Evolutionary conservation across 2,329 filamentous ascomycete species (phyloP).

Genomic region (Xylariaceae sp.): DNA sequence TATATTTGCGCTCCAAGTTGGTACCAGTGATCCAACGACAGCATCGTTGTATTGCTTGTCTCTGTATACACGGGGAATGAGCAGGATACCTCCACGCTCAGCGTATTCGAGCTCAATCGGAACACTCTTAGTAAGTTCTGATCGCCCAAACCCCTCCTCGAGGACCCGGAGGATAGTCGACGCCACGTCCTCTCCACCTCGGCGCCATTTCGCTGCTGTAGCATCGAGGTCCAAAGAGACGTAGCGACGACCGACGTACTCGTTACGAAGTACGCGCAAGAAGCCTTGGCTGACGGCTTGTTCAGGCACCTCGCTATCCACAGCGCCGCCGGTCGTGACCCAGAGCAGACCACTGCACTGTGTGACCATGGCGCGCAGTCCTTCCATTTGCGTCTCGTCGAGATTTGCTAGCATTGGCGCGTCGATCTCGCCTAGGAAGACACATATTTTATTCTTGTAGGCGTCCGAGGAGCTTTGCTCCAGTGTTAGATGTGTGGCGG

Average conservation of each 20-base stretch:
- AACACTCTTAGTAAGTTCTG: neutral
- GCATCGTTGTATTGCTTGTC: constrained; percentile 3
- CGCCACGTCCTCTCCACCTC: neutral
- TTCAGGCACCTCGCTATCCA: constrained; percentile 16
- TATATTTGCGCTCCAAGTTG: constrained; percentile 5
- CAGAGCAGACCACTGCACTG: constrained; percentile 11
- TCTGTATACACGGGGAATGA: constrained; percentile 6
- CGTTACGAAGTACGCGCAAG: constrained; percentile 22
- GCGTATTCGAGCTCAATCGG: constrained; percentile 17
- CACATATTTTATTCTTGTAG: too few relatives aligned
- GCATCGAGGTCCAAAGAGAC: constrained; percentile 26
- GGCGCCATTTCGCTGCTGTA: constrained; percentile 2
- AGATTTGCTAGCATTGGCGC: constrained; percentile 2
- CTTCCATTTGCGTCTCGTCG: too few relatives aligned
- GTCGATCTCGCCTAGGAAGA: too few relatives aligned
- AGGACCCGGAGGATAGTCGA: constrained; percentile 10
- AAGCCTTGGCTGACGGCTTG: constrained; percentile 18
- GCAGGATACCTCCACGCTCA: constrained; percentile 6
- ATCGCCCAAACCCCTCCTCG: neutral
- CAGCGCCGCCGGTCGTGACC: constrained; percentile 11
- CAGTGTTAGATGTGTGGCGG: too few relatives aligned
- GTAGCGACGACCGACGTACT: constrained; percentile 17
- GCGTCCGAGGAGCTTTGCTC: too few relatives aligned
- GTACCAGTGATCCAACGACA: neutral
- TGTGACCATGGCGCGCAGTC: constrained; percentile 11